Evolutionary conservation across 352 stramenopile species (phyloP), one percentile per base, ranked within the genome.

Genomic region (Globisporangium nodosum): DNA sequence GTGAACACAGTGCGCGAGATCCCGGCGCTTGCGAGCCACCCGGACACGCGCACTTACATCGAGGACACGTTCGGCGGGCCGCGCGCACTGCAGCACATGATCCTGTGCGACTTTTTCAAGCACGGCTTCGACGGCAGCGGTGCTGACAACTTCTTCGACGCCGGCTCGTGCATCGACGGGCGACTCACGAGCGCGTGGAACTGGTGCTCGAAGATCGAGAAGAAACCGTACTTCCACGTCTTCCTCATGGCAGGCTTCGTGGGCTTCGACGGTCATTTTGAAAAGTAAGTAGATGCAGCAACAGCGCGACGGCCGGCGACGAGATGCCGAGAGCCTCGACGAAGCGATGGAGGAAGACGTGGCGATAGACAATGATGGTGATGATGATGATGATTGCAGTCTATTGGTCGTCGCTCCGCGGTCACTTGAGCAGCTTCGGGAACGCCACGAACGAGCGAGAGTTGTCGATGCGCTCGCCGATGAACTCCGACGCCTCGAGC

Each of bases 51-150:
- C 20, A 53, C 62, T 37, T 96, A 94, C 61, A 69, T 94, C 7
- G 62, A 78, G 13, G 65, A 68, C 49, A 90, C 81, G 33, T 98
- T 98, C 68, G 92, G 92, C 18, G 89, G 90, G 63, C 92, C 35
- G 65, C 70, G 33, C 27, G 78, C 94, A n/a, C n/a, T n/a, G n/a
- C n/a, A n/a, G n/a, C n/a, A n/a, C n/a, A n/a, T n/a, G n/a, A n/a
- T n/a, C n/a, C n/a, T n/a, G n/a, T n/a, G n/a, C 13, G 95, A 98
- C 64, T 99, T 99, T 60, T 99, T 98, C 76, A 96, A 49, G 96
- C 94, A n/a, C n/a, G n/a, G n/a, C 8, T 99, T 99, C 68, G 96
- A 98, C 64, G 94, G 96, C 39, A 97, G 87, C 55, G 92, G 94
- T 31, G 92, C 85, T 31, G 90, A 98, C 70, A 98, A 98, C 64